Conservation (phyloP, 805 yeast species). For the Candida arabinofermentans region DNA sequence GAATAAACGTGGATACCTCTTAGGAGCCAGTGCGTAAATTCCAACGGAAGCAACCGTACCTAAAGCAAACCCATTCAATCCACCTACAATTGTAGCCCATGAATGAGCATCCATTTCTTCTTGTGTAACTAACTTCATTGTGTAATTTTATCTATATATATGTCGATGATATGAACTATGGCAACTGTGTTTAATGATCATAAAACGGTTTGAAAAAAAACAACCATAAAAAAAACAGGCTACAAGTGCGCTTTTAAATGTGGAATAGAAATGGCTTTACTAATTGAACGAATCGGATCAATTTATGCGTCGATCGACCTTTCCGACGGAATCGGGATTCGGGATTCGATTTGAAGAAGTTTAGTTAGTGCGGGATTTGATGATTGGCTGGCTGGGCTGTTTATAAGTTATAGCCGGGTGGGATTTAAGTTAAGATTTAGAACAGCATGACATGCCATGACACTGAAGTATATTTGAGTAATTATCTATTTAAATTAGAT, state of each 20-base stretch:
- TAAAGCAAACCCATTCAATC: conserved; percentile 47
- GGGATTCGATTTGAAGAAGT: too few species aligned
- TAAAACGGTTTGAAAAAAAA: background rate
- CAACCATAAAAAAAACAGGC: background rate
- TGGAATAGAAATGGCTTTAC: too few species aligned
- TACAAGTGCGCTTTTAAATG: background rate
- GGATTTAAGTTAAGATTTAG: too few species aligned
- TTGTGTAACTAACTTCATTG: conserved; percentile 62
- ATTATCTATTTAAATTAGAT: conserved; percentile 1
- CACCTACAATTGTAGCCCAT: conserved; percentile 56
- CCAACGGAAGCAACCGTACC: conserved; percentile 59
- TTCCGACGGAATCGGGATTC: too few species aligned
- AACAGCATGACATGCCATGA: too few species aligned
- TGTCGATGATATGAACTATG: background rate
- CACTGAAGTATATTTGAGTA: background rate
- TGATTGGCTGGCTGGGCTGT: background rate
- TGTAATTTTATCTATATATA: too few species aligned
- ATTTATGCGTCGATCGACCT: too few species aligned
- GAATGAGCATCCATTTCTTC: conserved; percentile 68
- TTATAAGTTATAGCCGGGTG: too few species aligned
- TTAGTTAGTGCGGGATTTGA: conserved; percentile 1
- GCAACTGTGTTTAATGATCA: background rate
- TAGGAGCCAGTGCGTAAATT: conserved; percentile 47
- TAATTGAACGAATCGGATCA: conserved; percentile 1
- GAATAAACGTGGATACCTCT: conserved; percentile 39